These are phyloP conservation scores for Hordeum marinum DNA, from an alignment of 176 grass and related monocot genomes.

Conservation along the genomic window DNA sequence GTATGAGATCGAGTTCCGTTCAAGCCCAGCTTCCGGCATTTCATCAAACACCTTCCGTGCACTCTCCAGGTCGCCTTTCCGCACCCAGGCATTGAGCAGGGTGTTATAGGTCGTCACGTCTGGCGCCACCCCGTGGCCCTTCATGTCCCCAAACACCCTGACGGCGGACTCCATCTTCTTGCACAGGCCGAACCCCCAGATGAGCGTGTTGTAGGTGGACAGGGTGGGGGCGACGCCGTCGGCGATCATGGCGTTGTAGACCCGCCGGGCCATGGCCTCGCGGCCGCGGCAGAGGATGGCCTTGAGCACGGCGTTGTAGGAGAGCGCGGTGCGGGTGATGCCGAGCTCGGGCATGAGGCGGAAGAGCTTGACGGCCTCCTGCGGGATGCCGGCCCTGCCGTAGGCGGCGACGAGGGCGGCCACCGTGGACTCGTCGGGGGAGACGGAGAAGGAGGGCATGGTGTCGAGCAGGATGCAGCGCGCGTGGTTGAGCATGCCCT, in stretches of 20 bases:
- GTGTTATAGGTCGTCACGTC: constrained; percentile 73
- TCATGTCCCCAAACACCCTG: constrained; percentile 77
- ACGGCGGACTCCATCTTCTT: constrained; percentile 63
- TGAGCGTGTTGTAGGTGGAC: constrained; percentile 75
- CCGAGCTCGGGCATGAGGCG: constrained; percentile 84
- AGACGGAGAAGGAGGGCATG: constrained; percentile 64
- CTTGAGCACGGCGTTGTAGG: constrained; percentile 89
- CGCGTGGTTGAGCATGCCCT: constrained; percentile 92
- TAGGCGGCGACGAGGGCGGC: constrained; percentile 65
- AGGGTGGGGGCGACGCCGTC: constrained; percentile 45
- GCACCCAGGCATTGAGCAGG: constrained; percentile 68
- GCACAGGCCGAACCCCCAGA: constrained; percentile 87
- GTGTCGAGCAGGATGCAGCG: constrained; percentile 86
- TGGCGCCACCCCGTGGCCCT: constrained; percentile 42
- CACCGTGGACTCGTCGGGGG: constrained; percentile 64
- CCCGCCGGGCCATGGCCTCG: constrained; percentile 67
- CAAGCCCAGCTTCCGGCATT: constrained; percentile 39
- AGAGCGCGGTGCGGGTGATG: constrained; percentile 52
- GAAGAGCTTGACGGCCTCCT: constrained; percentile 94
- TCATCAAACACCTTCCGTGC: constrained; percentile 81
- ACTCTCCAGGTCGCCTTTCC: constrained; percentile 58
- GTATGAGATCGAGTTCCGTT: constrained; percentile 57
- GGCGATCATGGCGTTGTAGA: constrained; percentile 74
- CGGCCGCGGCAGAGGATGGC: constrained; percentile 75
- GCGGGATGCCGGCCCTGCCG: constrained; percentile 63